Evolutionary conservation across 2,329 filamentous ascomycete genomes (phyloP).

Genomic region (Arachnomyces sp.): DNA sequence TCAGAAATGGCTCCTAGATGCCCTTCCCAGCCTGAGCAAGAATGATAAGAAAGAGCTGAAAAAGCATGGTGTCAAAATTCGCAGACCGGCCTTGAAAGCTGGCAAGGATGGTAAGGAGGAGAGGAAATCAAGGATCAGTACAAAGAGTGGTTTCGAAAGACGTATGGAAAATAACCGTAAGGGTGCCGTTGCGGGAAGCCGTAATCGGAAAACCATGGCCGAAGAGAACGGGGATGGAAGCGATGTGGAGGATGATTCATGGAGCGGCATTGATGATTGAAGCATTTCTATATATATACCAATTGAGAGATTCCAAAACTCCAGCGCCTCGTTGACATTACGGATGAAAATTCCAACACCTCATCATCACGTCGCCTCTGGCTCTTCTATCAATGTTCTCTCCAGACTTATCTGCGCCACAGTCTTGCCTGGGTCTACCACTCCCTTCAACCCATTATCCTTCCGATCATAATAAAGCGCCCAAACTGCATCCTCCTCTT

Average conservation of each 20-base stretch:
- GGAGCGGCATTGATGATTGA: constrained; percentile 34
- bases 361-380: constrained; percentile 3
- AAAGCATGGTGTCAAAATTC: constrained; percentile 68
- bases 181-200: constrained; percentile 37
- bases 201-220: constrained; percentile 22
- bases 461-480: constrained; percentile 39
- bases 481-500: constrained; percentile 27
- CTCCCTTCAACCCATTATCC: constrained; percentile 28
- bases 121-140: constrained; percentile 62
- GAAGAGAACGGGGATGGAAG: constrained; percentile 11
- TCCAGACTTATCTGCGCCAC: constrained; percentile 19
- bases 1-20: constrained; percentile 80
- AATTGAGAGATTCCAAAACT: constrained; percentile 3
- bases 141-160: constrained; percentile 43
- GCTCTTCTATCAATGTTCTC: constrained; percentile 13
- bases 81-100: constrained; percentile 40
- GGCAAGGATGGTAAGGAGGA: constrained; percentile 34
- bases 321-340: not conserved
- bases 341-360: not conserved
- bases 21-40: constrained; percentile 75
- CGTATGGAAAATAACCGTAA: constrained; percentile 38
- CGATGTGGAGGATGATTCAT: constrained; percentile 26
- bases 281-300: constrained; percentile 2
- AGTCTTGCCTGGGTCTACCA: constrained; percentile 12
- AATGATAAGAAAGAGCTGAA: constrained; percentile 75